A percentile compares a stretch with the other conserved stretches of the same genome.
phyloP scores from a whole-genome alignment of 2,329 filamentous ascomycete genomes.

The Fusarium luffae region DNA sequence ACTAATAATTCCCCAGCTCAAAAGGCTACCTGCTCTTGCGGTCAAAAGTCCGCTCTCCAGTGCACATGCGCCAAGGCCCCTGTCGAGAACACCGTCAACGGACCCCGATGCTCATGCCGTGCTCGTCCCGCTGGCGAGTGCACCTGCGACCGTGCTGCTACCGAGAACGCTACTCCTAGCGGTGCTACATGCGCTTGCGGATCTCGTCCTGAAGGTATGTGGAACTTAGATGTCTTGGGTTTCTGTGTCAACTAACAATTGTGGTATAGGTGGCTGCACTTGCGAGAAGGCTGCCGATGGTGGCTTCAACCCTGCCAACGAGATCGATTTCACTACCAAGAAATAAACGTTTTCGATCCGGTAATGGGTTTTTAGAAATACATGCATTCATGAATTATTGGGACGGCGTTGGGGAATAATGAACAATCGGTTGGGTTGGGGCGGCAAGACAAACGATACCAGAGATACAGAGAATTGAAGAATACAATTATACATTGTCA shows the following conservation, averaged over 20 bases:
- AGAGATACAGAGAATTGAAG: slow-evolving; percentile 22
- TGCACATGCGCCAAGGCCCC: slow-evolving; percentile 85
- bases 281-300: slow-evolving; percentile 79
- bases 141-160: slow-evolving; percentile 78
- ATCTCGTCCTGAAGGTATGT: slow-evolving; percentile 74
- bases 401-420: slow-evolving; percentile 37
- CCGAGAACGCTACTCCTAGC: slow-evolving; percentile 72
- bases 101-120: slow-evolving; percentile 85
- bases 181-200: slow-evolving; percentile 82
- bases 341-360: slow-evolving; percentile 17
- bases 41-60: slow-evolving; percentile 85
- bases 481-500: neutral
- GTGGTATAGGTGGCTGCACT: slow-evolving; percentile 73
- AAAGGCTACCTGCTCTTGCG: slow-evolving; percentile 85
- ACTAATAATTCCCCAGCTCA: slow-evolving; percentile 57
- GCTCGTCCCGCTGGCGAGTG: slow-evolving; percentile 82
- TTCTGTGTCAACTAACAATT: slow-evolving; percentile 14
- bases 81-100: slow-evolving; percentile 77
- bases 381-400: slow-evolving; percentile 19
- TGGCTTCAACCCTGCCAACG: slow-evolving; percentile 70
- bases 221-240: neutral
- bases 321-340: slow-evolving; percentile 87
- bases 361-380: neutral
- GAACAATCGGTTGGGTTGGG: slow-evolving; percentile 13
- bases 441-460: slow-evolving; percentile 25